Conservation (phyloP, 352 stramenopile genomes). For the Globisporangium viniferum region DNA sequence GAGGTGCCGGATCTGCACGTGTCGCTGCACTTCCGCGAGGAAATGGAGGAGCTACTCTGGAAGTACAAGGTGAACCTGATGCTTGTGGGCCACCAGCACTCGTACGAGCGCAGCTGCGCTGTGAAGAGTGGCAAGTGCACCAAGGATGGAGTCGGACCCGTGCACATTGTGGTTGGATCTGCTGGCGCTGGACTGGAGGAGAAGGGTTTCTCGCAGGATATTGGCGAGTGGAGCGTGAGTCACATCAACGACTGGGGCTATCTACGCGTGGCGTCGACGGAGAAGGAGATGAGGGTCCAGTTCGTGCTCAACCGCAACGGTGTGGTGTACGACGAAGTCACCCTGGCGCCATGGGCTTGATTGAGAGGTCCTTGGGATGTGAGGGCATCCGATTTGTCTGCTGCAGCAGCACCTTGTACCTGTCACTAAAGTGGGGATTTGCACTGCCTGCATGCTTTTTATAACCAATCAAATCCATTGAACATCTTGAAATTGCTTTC, state of each 20-base stretch:
- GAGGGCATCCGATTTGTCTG: not conserved
- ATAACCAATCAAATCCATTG: not conserved
- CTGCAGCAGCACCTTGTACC: not conserved
- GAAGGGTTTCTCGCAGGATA: conserved; percentile 54
- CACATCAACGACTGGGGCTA: conserved; percentile 82
- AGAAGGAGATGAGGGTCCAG: conserved; percentile 64
- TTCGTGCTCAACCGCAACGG: conserved; percentile 83
- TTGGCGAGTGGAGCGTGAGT: conserved; percentile 78
- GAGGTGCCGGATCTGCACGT: conserved; percentile 70
- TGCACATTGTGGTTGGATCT: conserved; percentile 88
- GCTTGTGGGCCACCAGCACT: conserved; percentile 91
- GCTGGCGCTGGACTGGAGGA: conserved; percentile 73
- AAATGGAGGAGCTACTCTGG: conserved; percentile 90
- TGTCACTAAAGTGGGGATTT: not conserved
- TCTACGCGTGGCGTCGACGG: conserved; percentile 56
- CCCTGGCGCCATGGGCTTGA: conserved; percentile 52
- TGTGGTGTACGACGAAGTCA: conserved; percentile 74
- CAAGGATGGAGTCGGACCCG: conserved; percentile 57
- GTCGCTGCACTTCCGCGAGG: conserved; percentile 71
- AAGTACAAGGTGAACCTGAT: conserved; percentile 89
- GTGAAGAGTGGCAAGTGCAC: conserved; percentile 73
- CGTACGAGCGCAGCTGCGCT: conserved; percentile 88
- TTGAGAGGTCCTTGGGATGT: not conserved
- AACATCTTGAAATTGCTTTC: too few relatives aligned
- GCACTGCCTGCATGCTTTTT: not conserved